These are phyloP conservation scores for Bryum argenteum DNA, from an alignment of 225 moss, liverwort and hornwort genomes.

Conservation along the genomic window DNA sequence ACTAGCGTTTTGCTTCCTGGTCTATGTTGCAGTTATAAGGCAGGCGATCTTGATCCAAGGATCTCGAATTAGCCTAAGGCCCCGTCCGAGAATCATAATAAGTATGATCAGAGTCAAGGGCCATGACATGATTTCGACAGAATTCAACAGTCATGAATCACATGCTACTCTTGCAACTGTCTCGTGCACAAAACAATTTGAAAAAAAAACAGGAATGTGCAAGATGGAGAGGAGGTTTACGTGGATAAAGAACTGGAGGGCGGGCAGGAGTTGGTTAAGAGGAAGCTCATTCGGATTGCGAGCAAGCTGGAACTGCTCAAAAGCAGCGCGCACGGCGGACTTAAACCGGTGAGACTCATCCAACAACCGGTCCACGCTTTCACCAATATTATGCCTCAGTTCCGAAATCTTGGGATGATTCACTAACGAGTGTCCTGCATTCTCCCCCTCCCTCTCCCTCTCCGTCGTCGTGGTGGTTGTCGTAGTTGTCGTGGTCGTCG, in stretches of 20 bases:
- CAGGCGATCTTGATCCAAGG: too few relatives aligned
- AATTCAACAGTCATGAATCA: background rate
- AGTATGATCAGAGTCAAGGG: background rate
- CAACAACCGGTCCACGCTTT: constrained; percentile 72
- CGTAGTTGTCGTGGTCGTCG: constrained; percentile 15
- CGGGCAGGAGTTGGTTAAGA: constrained; percentile 58
- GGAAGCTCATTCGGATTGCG: constrained; percentile 52
- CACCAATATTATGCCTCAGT: constrained; percentile 44
- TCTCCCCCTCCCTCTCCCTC: constrained; percentile 4
- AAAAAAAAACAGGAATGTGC: background rate
- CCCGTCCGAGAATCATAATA: background rate
- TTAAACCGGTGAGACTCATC: constrained; percentile 74
- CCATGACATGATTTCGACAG: background rate
- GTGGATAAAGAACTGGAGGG: constrained; percentile 80
- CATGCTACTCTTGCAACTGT: background rate
- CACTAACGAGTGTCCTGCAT: background rate
- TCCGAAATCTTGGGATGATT: constrained; percentile 29
- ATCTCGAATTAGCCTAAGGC: background rate
- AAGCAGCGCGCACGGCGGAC: constrained; percentile 71
- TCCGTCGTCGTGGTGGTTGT: constrained; percentile 17
- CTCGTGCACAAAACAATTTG: background rate
- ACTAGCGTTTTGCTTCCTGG: too few relatives aligned
- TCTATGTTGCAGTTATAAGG: too few relatives aligned
- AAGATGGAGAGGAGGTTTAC: constrained; percentile 26
- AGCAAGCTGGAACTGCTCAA: constrained; percentile 66